Evolutionary conservation across 2,329 filamentous ascomycete species (phyloP).

Genomic region (Colletotrichum lindemuthianum): DNA sequence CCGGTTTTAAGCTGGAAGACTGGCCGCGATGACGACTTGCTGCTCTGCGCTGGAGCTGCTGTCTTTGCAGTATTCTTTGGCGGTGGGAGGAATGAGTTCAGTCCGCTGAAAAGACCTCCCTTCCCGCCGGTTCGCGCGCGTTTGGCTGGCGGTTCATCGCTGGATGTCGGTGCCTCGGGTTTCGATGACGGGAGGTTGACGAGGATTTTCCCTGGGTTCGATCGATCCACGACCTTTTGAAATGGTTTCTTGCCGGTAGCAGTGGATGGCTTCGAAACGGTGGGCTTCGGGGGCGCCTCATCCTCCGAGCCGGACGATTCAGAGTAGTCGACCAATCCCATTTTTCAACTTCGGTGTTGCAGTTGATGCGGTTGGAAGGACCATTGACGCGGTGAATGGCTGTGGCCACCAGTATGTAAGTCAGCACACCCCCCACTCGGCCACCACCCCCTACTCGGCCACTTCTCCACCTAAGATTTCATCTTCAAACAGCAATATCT

Average conservation of each 20-base stretch:
- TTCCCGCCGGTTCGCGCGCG: conserved; percentile 64
- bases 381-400: too few relatives aligned
- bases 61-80: conserved; percentile 71
- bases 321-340: conserved; percentile 86
- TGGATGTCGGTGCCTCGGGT: conserved; percentile 46
- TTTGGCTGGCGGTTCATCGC: conserved; percentile 74
- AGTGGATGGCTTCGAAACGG: conserved; percentile 43
- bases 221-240: conserved; percentile 83
- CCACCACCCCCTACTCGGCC: too few relatives aligned
- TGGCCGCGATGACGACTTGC: conserved; percentile 36
- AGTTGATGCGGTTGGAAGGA: background rate
- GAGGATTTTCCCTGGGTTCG: conserved; percentile 84
- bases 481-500: too few relatives aligned
- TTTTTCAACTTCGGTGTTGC: conserved; percentile 48
- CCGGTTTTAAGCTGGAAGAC: conserved; percentile 81
- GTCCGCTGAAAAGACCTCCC: conserved; percentile 75
- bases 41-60: conserved; percentile 45
- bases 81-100: conserved; percentile 87
- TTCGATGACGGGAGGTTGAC: conserved; percentile 75
- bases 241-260: conserved; percentile 65
- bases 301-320: conserved; percentile 78
- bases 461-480: too few relatives aligned
- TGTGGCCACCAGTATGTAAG: too few relatives aligned
- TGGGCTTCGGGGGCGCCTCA: conserved; percentile 43
- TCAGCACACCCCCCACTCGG: too few relatives aligned